Base-by-base conservation (phyloP, 2,329 filamentous ascomycete species). In the Phialemoniopsis sp. region DNA sequence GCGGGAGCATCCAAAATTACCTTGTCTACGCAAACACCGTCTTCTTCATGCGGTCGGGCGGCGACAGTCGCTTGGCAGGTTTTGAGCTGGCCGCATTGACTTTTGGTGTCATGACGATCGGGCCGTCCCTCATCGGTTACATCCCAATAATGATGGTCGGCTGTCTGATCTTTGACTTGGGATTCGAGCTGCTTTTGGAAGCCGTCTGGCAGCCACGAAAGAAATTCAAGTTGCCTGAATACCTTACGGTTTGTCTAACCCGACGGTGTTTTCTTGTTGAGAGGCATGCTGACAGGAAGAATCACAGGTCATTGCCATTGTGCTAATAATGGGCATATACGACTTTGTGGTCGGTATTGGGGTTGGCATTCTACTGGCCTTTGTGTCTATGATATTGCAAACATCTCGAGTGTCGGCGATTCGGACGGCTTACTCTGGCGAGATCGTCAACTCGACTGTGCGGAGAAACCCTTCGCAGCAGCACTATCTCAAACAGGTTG, bases 101-200 rank as follows among this genome's bases (percentile, higher is more conserved):
- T 0, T 80, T 83, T 52, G 82, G 82, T 3, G 79, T 97, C 32
- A 84, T 96, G 78, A 68, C 93, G 35, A 77, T 91, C 38, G 93
- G 93, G 0, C 91, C 93, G 2, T 80, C 80, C 7, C 80, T 95
- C 44, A 93, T 98, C 52, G 91, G 91, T 1, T 97, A 82, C 55
- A 96, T 98, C 39, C 93, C 93, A 0, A 85, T 97, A 45, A 95
- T 95, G 82, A 90, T 98, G 61, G 93, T 98, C 4, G 93, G 90
- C 12, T 89, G 89, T 8, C 70, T 98, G 38, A 98, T 98, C 48
- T 98, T 95, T 58, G 80, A 95, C 45, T 80, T 98, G 13, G 93
- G 93, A 2, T 93, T 98, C 53, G 91, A 97, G 56, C 72, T 98
- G 26, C 73, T 97, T 43, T 69, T 87, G 42, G 93, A 98, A 60